Evolutionary conservation across 495 filamentous ascomycete genomes (phyloP), one percentile per base, ranked within the genome.

Genomic region (Chaetomium tenue): DNA sequence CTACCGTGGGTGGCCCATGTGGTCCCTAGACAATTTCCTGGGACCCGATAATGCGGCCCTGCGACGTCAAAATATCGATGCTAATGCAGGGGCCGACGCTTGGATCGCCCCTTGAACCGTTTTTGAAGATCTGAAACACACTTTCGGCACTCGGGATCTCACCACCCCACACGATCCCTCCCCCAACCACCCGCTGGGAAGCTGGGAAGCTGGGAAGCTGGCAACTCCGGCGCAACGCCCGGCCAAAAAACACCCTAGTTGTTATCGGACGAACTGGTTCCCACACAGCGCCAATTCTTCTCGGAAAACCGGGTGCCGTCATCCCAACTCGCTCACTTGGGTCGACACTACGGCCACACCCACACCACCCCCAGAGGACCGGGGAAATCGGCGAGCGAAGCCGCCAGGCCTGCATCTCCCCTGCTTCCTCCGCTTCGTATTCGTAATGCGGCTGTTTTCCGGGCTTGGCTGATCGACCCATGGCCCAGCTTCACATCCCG

Each of bases 11-110:
- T 64, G 63, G 63, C 56, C 67, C 69, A 61, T 52, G 65, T 61
- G 62, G 57, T 65, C 57, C 61, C 58, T 68, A 64, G 22, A 63
- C 63, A 68, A 70, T 65, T 70, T 71, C 64, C 66, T 62, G 60
- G 70, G 68, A 69, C 68, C 66, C 64, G 60, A 74, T 71, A 40
- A 68, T 65, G 68, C 68, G 65, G 67, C 67, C 63, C 63, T 72
- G 69, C 67, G 63, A 70, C 72, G 66, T 70, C 65, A 64, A 12
- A 65, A 66, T 69, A 57, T 63, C 54, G 67, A 64, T 72, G 61
- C 60, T 66, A 59, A 72, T 74, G 72, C 70, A 72, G 64, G 64
- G 60, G 46, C 26, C 46, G 57, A 59, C 66, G 70, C 70, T 74
- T 70, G 63, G 68, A 72, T 71, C 70, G 54, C 65, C 58, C 16